phyloP scores from a whole-genome alignment of 768 basidiomycete species.

The Lactarius hengduanensis region DNA sequence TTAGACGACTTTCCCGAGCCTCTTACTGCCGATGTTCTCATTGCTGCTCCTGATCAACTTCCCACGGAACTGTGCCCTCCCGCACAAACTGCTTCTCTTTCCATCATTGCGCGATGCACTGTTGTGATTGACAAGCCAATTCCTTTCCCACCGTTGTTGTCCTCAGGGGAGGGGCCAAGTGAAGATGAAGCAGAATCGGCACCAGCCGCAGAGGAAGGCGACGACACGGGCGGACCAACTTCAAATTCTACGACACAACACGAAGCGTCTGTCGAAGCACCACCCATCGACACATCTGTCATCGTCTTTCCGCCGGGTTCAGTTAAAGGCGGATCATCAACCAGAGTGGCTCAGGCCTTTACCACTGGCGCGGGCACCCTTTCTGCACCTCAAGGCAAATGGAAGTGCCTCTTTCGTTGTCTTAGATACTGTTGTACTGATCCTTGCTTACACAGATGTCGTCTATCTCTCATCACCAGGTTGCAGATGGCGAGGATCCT shows the following conservation, averaged over 20 bases:
- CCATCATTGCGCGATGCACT: conserved; percentile 46
- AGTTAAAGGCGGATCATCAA: conserved; percentile 46
- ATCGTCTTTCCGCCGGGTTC: conserved; percentile 75
- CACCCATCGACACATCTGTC: conserved; percentile 57
- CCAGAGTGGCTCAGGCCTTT: conserved; percentile 53
- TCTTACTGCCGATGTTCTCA: conserved; percentile 53
- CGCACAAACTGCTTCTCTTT: conserved; percentile 11
- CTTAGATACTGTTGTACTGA: neutral
- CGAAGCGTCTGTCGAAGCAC: conserved; percentile 1
- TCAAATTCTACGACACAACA: neutral
- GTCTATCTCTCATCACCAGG: conserved; percentile 27
- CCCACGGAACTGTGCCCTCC: conserved; percentile 9
- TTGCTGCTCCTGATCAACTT: conserved; percentile 46
- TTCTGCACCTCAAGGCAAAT: conserved; percentile 71
- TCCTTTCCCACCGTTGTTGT: conserved; percentile 33
- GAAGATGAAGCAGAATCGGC: conserved; percentile 29
- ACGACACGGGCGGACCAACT: neutral
- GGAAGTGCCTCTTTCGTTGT: conserved; percentile 41
- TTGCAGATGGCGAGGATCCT: conserved; percentile 22
- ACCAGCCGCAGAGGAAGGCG: conserved; percentile 17
- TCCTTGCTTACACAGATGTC: conserved; percentile 16
- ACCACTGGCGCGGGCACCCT: conserved; percentile 72
- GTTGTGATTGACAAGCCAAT: conserved; percentile 49
- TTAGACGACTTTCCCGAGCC: conserved; percentile 62
- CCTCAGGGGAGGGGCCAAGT: conserved; percentile 32